Percentiles rank a stretch among this genome's conserved stretches.
Conservation (phyloP, 805 yeast species). For the Candida alai region DNA sequence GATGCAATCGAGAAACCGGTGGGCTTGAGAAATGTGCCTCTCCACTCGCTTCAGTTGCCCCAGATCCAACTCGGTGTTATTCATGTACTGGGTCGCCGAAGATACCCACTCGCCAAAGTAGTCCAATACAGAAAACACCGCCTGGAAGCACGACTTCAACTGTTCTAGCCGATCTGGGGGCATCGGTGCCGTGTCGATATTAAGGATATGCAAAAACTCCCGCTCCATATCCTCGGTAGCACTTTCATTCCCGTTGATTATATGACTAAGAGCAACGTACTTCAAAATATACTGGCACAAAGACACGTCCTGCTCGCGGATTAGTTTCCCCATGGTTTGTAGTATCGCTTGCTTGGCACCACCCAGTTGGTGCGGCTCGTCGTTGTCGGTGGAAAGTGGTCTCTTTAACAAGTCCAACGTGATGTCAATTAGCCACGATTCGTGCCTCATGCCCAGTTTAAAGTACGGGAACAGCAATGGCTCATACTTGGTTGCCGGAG, state of each 20-base stretch:
- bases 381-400: conserved; percentile 16
- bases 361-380: background rate
- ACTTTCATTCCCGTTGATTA: conserved; percentile 43
- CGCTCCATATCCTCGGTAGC: conserved; percentile 29
- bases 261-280: conserved; percentile 63
- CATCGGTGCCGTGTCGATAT: conserved; percentile 39
- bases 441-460: conserved; percentile 49
- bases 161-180: conserved; percentile 55
- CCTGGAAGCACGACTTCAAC: conserved; percentile 61
- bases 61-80: conserved; percentile 19
- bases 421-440: conserved; percentile 68
- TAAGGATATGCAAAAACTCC: conserved; percentile 62
- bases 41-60: conserved; percentile 19
- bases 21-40: conserved; percentile 32
- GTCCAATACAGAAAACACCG: conserved; percentile 76
- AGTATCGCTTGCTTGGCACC: conserved; percentile 40
- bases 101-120: conserved; percentile 78
- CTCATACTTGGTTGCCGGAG: conserved; percentile 48
- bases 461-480: conserved; percentile 62
- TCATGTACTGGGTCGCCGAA: conserved; percentile 29
- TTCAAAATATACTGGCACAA: conserved; percentile 74
- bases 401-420: conserved; percentile 62
- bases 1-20: conserved; percentile 47
- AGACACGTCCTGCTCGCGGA: conserved; percentile 66
- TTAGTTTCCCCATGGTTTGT: conserved; percentile 57